Evolutionary conservation across 176 grass and related monocot genomes (phyloP), one percentile per base, ranked within the genome.

Genomic region (Carex pumila): DNA sequence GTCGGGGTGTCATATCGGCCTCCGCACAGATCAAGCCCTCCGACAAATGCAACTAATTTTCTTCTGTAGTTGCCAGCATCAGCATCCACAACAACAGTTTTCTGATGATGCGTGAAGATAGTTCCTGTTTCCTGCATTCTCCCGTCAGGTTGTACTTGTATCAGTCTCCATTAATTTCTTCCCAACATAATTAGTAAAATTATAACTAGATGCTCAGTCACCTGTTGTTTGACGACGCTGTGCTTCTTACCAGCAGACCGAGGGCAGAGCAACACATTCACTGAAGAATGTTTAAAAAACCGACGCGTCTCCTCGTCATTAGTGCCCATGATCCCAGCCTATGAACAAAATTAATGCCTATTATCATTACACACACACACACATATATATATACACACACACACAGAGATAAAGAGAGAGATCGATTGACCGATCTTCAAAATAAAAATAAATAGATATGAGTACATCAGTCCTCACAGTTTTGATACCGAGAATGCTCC

Each of bases 101-200:
- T 98, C 86, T 95, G 95, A 90, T 98, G 95, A 91, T 98, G 95
- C 22, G 95, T 98, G 86, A 93, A 98, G 87, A 98, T 95, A 54
- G 86, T 90, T 84, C 91, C 95, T 25, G 95, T 95, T 93, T 98
- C 95, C 92, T 98, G 89, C 55, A 81, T 52, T 82, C 75, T 84
- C 86, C 18, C 1, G 82, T 77, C 3, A 63, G 43, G 82, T 17
- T 61, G 15, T 19, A 60, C 18, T 60, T 60, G 58, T 60, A 12
- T 50, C 47, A 50, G 47, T 10, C 10, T 50, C 9, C 47, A 50
- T 50, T 11, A 50, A 50, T 50, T 50, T 50, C 47, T 50, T 50
- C 47, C 10, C 2, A 11, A 50, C 47, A 50, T 50, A 50, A 50
- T 50, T 50, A 50, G 9, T 50, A 11, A 50, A 50, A 12, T 50